phyloP scores from a whole-genome alignment of 139 green algal species.

The Chlamydomonas incerta region DNA sequence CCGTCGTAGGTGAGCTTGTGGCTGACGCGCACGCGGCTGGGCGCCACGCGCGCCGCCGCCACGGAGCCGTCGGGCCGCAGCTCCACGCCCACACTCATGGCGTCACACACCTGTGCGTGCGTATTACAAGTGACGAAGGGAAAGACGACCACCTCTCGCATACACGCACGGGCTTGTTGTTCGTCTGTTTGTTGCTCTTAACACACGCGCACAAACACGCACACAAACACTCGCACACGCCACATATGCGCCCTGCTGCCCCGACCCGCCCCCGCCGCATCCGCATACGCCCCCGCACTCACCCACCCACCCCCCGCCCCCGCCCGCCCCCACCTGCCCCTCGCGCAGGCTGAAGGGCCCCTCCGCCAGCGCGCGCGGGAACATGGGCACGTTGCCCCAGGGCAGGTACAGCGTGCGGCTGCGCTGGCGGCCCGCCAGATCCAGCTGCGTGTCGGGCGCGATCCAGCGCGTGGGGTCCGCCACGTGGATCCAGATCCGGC shows the following conservation, averaged over 20 bases:
- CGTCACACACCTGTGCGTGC: conserved; percentile 56
- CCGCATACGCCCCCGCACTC: too few relatives aligned
- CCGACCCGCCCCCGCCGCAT: too few relatives aligned
- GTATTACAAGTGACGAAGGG: too few relatives aligned
- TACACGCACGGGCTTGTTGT: too few relatives aligned
- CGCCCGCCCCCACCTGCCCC: conserved; percentile 15
- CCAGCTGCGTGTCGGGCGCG: conserved; percentile 61
- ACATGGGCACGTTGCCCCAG: conserved; percentile 84
- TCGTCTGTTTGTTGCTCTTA: too few relatives aligned
- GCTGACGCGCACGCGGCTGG: conserved; percentile 55
- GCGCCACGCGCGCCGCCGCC: conserved; percentile 50
- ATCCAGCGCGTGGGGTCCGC: conserved; percentile 87
- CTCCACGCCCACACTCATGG: conserved; percentile 70
- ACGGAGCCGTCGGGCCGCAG: conserved; percentile 73
- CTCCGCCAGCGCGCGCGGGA: conserved; percentile 78
- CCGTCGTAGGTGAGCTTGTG: conserved; percentile 84
- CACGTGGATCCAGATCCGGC: conserved; percentile 91
- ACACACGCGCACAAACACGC: too few relatives aligned
- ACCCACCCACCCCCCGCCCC: neutral
- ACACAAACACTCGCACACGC: too few relatives aligned
- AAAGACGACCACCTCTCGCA: too few relatives aligned
- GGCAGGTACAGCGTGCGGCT: conserved; percentile 87
- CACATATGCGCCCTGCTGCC: too few relatives aligned
- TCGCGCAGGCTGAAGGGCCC: conserved; percentile 83
- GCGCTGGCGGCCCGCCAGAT: conserved; percentile 68